Evolutionary conservation across 2,329 filamentous ascomycete genomes (phyloP).

Genomic region (Monilinia fructigena): DNA sequence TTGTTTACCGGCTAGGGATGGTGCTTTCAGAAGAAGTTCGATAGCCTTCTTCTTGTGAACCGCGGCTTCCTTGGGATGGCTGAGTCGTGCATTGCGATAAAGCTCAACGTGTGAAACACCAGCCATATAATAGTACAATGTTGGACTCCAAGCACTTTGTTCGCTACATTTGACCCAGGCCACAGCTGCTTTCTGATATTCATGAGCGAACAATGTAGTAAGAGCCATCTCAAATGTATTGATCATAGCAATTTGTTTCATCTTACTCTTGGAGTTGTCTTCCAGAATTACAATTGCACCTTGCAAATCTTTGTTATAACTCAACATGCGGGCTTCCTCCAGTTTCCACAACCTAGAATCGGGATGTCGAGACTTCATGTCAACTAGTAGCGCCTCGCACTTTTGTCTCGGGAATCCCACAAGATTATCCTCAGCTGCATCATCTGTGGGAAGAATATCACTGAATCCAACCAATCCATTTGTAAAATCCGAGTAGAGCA

Average conservation of each 20-base stretch:
- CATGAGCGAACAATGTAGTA: constrained; percentile 73
- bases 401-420: constrained; percentile 71
- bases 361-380: constrained; percentile 77
- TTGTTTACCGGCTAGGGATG: constrained; percentile 76
- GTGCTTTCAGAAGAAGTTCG: constrained; percentile 68
- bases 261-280: constrained; percentile 60
- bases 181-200: constrained; percentile 71
- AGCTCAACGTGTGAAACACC: constrained; percentile 76
- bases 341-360: constrained; percentile 82
- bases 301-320: constrained; percentile 64
- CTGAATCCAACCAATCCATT: constrained; percentile 83
- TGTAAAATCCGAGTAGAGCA: constrained; percentile 81
- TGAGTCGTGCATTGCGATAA: constrained; percentile 62
- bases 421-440: constrained; percentile 54
- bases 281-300: constrained; percentile 66
- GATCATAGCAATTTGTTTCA: constrained; percentile 86
- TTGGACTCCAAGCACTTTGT: constrained; percentile 87
- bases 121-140: constrained; percentile 85
- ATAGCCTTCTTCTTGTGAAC: constrained; percentile 63
- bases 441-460: constrained; percentile 73
- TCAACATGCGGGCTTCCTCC: constrained; percentile 78
- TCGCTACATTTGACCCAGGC: constrained; percentile 73
- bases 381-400: constrained; percentile 64
- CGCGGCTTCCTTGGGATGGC: constrained; percentile 49
- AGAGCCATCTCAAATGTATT: constrained; percentile 82